Conservation (phyloP, 805 yeast genomes). For the Starmera caribaea region DNA sequence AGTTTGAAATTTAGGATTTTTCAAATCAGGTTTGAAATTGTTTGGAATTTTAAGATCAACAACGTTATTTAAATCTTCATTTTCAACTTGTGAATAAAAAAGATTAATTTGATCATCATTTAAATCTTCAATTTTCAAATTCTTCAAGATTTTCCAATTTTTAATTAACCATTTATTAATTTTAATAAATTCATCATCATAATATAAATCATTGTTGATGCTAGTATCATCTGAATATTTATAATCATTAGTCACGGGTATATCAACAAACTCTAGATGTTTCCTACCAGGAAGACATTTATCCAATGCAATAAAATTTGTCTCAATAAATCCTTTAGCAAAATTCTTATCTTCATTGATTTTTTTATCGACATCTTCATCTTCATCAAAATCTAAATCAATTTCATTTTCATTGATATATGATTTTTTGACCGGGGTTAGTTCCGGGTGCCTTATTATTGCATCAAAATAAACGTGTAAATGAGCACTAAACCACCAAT, state of each 20-base stretch:
- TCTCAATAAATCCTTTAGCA: constrained; percentile 16
- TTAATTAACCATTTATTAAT: constrained; percentile 10
- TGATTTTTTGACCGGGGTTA: neutral
- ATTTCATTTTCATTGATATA: constrained; percentile 12
- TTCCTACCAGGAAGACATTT: constrained; percentile 64
- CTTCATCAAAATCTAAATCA: constrained; percentile 5
- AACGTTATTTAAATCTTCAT: constrained; percentile 1
- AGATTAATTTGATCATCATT: constrained; percentile 6
- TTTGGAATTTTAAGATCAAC: constrained; percentile 3
- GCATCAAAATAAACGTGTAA: constrained; percentile 72
- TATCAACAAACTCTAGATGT: constrained; percentile 43
- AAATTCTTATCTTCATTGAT: constrained; percentile 1
- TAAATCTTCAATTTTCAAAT: constrained; percentile 8
- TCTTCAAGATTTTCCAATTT: constrained; percentile 4
- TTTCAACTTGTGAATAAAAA: constrained; percentile 9
- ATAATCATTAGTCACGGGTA: constrained; percentile 25
- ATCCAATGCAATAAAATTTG: constrained; percentile 70
- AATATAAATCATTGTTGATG: constrained; percentile 5
- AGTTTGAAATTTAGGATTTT: constrained; percentile 11
- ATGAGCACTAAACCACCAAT: constrained; percentile 84
- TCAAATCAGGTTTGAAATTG: constrained; percentile 6
- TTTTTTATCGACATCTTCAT: constrained; percentile 1
- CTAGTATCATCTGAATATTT: constrained; percentile 1
- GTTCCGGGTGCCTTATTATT: constrained; percentile 25
- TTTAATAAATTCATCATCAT: constrained; percentile 13